phyloP scores from a whole-genome alignment of 257 asterid genomes.

The Cinchona pubescens region DNA sequence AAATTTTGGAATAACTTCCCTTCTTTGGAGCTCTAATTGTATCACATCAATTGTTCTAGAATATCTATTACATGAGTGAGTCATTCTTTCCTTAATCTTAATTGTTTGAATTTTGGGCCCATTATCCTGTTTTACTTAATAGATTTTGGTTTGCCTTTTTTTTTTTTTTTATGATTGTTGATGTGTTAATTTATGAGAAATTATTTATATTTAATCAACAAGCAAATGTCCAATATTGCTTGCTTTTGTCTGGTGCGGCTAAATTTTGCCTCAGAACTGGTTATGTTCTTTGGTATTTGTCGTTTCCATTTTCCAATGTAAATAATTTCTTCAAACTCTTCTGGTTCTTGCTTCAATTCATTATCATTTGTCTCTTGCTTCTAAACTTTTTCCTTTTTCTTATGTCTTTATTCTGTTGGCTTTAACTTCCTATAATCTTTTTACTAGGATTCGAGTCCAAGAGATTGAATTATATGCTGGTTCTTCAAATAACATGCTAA shows the following conservation, averaged over 20 bases:
- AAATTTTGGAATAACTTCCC: background rate
- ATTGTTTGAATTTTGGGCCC: background rate
- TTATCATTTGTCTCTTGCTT: background rate
- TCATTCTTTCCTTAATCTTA: background rate
- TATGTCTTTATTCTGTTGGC: slow-evolving; percentile 14
- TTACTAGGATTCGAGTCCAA: slow-evolving; percentile 76
- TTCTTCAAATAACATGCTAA: slow-evolving; percentile 44
- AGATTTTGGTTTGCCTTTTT: background rate
- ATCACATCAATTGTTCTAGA: background rate
- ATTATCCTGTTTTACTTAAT: background rate
- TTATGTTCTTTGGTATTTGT: background rate
- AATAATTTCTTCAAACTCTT: background rate
- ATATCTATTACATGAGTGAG: background rate
- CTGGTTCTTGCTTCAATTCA: background rate
- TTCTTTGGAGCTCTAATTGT: background rate
- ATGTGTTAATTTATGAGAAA: background rate
- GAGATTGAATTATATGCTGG: slow-evolving; percentile 93
- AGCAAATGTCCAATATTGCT: background rate
- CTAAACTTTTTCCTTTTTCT: background rate
- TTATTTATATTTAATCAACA: background rate
- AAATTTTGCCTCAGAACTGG: background rate
- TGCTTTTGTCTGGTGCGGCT: background rate
- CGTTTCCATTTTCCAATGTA: background rate
- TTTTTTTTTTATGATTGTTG: background rate
- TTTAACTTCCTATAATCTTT: slow-evolving; percentile 16